Conservation (phyloP, 2,329 filamentous ascomycete genomes). For the Aspergillus hiratsukae region DNA sequence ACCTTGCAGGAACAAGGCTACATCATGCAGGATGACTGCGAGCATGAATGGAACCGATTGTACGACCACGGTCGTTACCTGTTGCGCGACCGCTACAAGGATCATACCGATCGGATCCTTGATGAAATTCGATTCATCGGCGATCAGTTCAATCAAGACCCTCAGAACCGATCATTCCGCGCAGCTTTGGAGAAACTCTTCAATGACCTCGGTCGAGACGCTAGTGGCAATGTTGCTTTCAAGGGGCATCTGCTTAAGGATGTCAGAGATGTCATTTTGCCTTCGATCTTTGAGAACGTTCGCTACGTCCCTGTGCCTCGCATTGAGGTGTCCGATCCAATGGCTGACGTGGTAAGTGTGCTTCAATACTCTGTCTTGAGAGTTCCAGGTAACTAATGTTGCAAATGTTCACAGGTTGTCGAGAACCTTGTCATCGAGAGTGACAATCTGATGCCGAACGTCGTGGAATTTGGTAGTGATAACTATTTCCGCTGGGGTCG, state of each 20-base stretch:
- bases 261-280: slow-evolving; percentile 78
- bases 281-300: slow-evolving; percentile 73
- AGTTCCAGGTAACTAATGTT: not conserved
- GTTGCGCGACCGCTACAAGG: slow-evolving; percentile 80
- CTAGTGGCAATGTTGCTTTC: slow-evolving; percentile 78
- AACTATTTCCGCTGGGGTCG: slow-evolving; percentile 95
- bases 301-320: slow-evolving; percentile 90
- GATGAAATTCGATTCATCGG: slow-evolving; percentile 88
- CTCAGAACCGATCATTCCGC: slow-evolving; percentile 77
- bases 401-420: slow-evolving; percentile 50
- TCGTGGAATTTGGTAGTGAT: slow-evolving; percentile 81
- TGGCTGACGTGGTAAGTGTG: slow-evolving; percentile 63
- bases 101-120: slow-evolving; percentile 77
- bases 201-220: slow-evolving; percentile 80
- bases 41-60: slow-evolving; percentile 74
- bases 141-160: slow-evolving; percentile 83
- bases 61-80: slow-evolving; percentile 84
- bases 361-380: not conserved
- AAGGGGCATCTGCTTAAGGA: slow-evolving; percentile 93
- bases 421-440: slow-evolving; percentile 95
- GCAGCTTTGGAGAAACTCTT: slow-evolving; percentile 78
- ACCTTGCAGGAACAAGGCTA: slow-evolving; percentile 87
- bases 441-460: slow-evolving; percentile 93
- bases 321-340: slow-evolving; percentile 83
- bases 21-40: slow-evolving; percentile 77